These are phyloP conservation scores for Liriodendron chinense DNA, from an alignment of 164 flowering plant species.

Conservation along the genomic window DNA sequence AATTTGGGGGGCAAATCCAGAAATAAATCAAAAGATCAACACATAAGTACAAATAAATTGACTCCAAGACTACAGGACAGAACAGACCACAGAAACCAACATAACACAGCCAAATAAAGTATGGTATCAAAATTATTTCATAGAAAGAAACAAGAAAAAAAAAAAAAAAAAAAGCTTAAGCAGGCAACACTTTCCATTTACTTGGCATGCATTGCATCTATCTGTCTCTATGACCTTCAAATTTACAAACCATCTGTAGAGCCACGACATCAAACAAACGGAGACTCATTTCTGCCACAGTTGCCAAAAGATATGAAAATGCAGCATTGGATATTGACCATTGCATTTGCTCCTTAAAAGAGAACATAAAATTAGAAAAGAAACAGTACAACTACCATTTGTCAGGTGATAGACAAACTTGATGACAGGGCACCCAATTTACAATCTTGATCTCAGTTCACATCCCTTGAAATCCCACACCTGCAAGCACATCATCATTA, in stretches of 20 bases:
- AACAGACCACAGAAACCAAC: not conserved
- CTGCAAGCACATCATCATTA: slow-evolving; percentile 29
- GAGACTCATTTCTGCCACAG: slow-evolving; percentile 69
- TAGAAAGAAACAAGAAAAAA: slow-evolving; percentile 66
- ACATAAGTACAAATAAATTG: not conserved
- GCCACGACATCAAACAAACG: slow-evolving; percentile 85
- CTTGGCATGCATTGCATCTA: slow-evolving; percentile 82
- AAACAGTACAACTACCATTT: not conserved
- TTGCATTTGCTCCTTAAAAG: not conserved
- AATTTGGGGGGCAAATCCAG: not conserved
- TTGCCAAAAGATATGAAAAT: slow-evolving; percentile 77
- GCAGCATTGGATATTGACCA: not conserved
- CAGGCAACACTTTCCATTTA: not conserved
- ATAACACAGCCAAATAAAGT: no score
- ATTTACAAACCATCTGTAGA: slow-evolving; percentile 79
- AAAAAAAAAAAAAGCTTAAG: no score
- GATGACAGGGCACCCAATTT: slow-evolving; percentile 65
- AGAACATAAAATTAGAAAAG: not conserved
- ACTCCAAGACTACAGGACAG: not conserved
- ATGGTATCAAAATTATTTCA: not conserved
- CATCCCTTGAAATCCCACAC: slow-evolving; percentile 93
- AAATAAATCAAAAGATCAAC: not conserved
- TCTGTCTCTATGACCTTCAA: slow-evolving; percentile 93
- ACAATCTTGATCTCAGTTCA: slow-evolving; percentile 73
- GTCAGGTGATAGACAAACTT: slow-evolving; percentile 66